Evolutionary conservation across 768 basidiomycete genomes (phyloP), one percentile per base, ranked within the genome.

Genomic region (Asterophora parasitica): DNA sequence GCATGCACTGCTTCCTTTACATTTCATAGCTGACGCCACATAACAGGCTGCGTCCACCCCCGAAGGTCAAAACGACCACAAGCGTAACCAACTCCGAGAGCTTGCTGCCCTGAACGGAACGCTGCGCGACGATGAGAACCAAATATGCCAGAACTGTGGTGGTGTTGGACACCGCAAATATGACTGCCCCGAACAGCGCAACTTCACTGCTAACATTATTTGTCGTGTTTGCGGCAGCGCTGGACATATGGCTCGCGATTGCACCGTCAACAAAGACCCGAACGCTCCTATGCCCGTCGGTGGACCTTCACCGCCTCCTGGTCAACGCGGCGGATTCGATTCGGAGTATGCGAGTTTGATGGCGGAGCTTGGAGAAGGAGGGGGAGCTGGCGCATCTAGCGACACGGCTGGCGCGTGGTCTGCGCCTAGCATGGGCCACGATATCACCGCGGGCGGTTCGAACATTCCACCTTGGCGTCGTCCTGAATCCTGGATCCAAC

Each of bases 51-150:
- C 96, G 10, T 98, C 95, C 11, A 96, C 94, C 6, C 96, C 96
- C 5, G 96, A 99, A 74, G 96, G 94, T 26, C 93, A 99, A 70
- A 99, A 99, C 64, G 95, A 96, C 60, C 96, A 99, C 74, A 99
- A 99, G 67, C 88, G 95, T 44, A 97, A 95, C 62, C 96, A 99
- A 69, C 83, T 99, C 37, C 91, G 96, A 58, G 96, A 99, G 65
- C 79, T 99, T 38, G 96, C 96, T 13, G 93, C 93, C 15, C 73
- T 99, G 48, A 99, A 99, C 63, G 96, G 96, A 70, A 99, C 96
- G 37, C 84, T 99, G 47, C 93, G 96, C 58, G 96, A 99, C 62
- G 96, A 99, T 65, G 96, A 99, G 73, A 98, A 98, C 63, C 96
- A 99, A 69, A 84, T 97, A 52, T 99, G 96, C 72, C 94, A 98